Percentiles rank a stretch among this genome's conserved stretches.
These are phyloP conservation scores for Cadophora sp. DNA, from an alignment of 2,329 filamentous ascomycete species.

Conservation along the genomic window DNA sequence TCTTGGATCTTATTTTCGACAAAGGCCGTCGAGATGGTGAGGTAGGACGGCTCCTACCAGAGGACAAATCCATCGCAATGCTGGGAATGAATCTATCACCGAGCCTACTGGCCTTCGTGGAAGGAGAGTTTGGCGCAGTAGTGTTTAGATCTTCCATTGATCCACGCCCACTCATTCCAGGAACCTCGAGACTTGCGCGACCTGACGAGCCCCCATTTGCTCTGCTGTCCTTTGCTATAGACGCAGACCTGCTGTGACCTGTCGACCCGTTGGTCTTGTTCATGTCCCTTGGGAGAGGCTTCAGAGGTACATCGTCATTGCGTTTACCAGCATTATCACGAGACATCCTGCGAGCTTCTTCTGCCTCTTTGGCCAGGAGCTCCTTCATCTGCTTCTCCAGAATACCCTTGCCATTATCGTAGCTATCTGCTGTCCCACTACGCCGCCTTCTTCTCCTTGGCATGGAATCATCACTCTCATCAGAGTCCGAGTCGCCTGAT, in stretches of 20 bases:
- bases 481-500: constrained; percentile 63
- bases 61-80: constrained; percentile 68
- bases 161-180: constrained; percentile 45
- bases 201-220: constrained; percentile 35
- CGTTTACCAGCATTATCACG: constrained; percentile 21
- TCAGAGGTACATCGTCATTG: constrained; percentile 27
- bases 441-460: constrained; percentile 48
- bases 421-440: constrained; percentile 51
- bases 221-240: constrained; percentile 34
- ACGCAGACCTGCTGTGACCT: constrained; percentile 35
- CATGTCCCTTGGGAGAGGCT: constrained; percentile 26
- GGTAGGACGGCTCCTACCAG: constrained; percentile 64
- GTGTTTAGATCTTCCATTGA: constrained; percentile 52
- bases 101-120: constrained; percentile 32
- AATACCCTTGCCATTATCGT: constrained; percentile 57
- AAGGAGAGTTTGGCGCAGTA: constrained; percentile 48
- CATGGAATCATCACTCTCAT: constrained; percentile 58
- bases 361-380: constrained; percentile 61
- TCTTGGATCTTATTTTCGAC: constrained; percentile 49
- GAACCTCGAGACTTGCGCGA: constrained; percentile 56
- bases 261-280: constrained; percentile 20
- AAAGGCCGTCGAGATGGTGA: constrained; percentile 69
- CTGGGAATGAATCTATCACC: constrained; percentile 57
- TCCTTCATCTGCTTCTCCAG: constrained; percentile 68
- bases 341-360: constrained; percentile 33